Evolutionary conservation across 805 yeast species (phyloP).

Genomic region (Wickerhamomyces subpelliculosus): DNA sequence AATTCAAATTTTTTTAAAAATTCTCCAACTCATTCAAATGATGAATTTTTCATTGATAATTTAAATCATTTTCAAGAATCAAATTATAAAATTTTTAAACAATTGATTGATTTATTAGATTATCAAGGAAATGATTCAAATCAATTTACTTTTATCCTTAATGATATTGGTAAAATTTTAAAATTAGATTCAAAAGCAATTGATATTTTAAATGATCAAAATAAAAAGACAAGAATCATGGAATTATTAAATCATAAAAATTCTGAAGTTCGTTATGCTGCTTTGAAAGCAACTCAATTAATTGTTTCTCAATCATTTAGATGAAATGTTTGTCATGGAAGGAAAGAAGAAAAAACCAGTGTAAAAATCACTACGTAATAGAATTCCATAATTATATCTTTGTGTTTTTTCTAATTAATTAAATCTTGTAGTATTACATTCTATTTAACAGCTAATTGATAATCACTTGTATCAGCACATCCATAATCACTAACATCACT

Average conservation of each 20-base stretch:
- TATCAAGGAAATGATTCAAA: conserved; percentile 26
- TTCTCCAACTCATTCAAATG: conserved; percentile 89
- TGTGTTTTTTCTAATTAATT: neutral
- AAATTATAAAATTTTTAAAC: conserved; percentile 65
- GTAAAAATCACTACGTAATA: too few species aligned
- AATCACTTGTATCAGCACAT: conserved; percentile 21
- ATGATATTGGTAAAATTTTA: conserved; percentile 58
- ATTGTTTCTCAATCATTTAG: conserved; percentile 78
- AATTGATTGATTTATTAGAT: conserved; percentile 47
- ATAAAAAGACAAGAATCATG: conserved; percentile 80
- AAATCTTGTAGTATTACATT: too few species aligned
- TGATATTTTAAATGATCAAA: conserved; percentile 41
- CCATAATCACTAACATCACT: conserved; percentile 18
- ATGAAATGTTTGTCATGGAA: too few species aligned
- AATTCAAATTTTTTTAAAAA: conserved; percentile 71
- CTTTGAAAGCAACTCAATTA: conserved; percentile 90
- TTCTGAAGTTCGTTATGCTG: conserved; percentile 88
- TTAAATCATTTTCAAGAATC: conserved; percentile 66
- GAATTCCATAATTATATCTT: too few species aligned
- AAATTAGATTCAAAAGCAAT: conserved; percentile 57
- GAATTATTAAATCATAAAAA: conserved; percentile 71
- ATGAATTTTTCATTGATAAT: conserved; percentile 88
- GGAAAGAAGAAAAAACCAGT: conserved; percentile 1
- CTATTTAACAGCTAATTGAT: conserved; percentile 19
- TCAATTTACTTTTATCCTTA: conserved; percentile 55